Conservation (phyloP, 2,329 filamentous ascomycete genomes). For the Sarocladiaceae sp. region DNA sequence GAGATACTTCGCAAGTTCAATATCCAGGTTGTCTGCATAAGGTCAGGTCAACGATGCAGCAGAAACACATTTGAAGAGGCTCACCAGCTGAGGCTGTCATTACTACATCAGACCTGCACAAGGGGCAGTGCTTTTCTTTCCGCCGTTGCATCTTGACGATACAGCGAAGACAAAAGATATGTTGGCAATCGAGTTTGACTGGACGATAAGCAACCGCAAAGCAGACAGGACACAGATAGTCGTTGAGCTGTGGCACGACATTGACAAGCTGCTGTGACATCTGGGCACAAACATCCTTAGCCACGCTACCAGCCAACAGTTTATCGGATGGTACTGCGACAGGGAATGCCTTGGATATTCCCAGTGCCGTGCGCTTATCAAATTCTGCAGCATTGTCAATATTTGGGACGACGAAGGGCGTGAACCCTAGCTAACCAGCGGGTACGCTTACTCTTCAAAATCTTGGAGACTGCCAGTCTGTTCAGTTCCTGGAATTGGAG, state of each 20-base stretch:
- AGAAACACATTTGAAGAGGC: slow-evolving; percentile 16
- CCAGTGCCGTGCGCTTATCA: slow-evolving; percentile 76
- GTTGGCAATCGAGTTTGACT: slow-evolving; percentile 69
- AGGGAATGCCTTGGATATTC: slow-evolving; percentile 61
- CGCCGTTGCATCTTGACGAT: slow-evolving; percentile 74
- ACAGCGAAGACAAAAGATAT: slow-evolving; percentile 81
- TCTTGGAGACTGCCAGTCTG: slow-evolving; percentile 71
- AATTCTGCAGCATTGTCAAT: slow-evolving; percentile 72
- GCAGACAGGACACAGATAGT: slow-evolving; percentile 80
- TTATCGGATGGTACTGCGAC: slow-evolving; percentile 53
- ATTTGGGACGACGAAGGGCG: too few species aligned
- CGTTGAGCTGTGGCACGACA: slow-evolving; percentile 75
- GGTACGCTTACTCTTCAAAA: slow-evolving; percentile 66
- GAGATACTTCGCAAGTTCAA: slow-evolving; percentile 63
- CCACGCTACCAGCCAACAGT: slow-evolving; percentile 62
- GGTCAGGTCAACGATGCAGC: slow-evolving; percentile 2
- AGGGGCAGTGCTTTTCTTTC: slow-evolving; percentile 64
- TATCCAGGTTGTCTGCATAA: slow-evolving; percentile 63
- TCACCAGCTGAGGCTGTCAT: slow-evolving; percentile 64
- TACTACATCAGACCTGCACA: slow-evolving; percentile 70
- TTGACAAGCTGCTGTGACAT: slow-evolving; percentile 69
- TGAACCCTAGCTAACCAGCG: neutral
- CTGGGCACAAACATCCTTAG: slow-evolving; percentile 70
- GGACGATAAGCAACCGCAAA: slow-evolving; percentile 76
- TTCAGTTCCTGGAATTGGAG: slow-evolving; percentile 85